Evolutionary conservation across 495 filamentous ascomycete species (phyloP).

Genomic region (Trypethelium eluteriae): DNA sequence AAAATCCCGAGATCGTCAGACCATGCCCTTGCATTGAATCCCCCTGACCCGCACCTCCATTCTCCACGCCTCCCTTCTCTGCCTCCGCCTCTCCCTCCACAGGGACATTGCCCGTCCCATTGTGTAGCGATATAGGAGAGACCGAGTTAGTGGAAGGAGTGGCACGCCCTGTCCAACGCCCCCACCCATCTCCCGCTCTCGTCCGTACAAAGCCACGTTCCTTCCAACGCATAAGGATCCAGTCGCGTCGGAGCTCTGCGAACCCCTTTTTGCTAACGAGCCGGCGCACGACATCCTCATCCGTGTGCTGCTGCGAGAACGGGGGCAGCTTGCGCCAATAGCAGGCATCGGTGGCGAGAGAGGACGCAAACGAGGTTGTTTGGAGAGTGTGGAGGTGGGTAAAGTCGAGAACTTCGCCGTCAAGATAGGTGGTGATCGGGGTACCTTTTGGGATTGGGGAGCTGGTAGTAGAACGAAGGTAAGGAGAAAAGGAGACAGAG

Average conservation of each 20-base stretch:
- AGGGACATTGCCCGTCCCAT: background rate
- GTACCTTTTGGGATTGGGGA: constrained; percentile 43
- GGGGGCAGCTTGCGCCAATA: constrained; percentile 68
- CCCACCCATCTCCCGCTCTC: constrained; percentile 38
- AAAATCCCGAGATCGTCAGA: constrained; percentile 69
- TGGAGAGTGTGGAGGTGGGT: constrained; percentile 53
- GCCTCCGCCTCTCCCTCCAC: constrained; percentile 4
- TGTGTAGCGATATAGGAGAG: background rate
- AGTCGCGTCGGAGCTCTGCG: constrained; percentile 47
- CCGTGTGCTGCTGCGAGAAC: constrained; percentile 47
- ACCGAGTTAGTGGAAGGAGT: background rate
- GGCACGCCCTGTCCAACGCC: constrained; percentile 34
- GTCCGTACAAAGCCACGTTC: constrained; percentile 64
- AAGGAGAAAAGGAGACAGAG: constrained; percentile 47
- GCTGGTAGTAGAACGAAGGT: constrained; percentile 38
- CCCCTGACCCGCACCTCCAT: background rate
- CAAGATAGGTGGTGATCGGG: constrained; percentile 64
- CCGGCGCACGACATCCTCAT: constrained; percentile 51
- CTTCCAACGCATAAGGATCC: constrained; percentile 76
- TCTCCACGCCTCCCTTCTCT: constrained; percentile 2
- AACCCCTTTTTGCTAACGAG: constrained; percentile 54
- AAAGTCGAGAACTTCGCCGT: constrained; percentile 74
- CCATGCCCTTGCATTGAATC: constrained; percentile 35
- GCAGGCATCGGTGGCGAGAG: constrained; percentile 52
- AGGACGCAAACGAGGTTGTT: constrained; percentile 59